phyloP scores from a whole-genome alignment of 148 eudicot species.

The Selenicereus undatus region DNA sequence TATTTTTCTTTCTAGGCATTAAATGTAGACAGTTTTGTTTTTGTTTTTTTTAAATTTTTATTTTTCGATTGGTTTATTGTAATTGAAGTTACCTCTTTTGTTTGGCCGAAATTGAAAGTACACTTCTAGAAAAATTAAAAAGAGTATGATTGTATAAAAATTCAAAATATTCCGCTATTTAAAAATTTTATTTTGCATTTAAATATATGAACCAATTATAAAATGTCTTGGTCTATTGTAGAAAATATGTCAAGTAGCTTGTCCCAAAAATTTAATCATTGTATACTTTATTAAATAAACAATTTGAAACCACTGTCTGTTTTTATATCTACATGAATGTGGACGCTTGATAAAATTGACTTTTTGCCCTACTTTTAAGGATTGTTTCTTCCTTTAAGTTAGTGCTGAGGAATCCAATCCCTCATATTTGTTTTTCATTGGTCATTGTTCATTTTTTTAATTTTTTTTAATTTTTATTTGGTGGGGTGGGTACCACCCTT shows the following conservation, averaged over 20 bases:
- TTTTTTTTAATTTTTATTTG: not conserved
- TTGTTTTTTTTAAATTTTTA: not conserved
- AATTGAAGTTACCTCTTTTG: too few species aligned
- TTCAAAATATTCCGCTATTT: too few species aligned
- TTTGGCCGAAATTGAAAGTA: too few species aligned
- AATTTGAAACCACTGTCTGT: not conserved
- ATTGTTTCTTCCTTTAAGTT: not conserved
- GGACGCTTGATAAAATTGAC: not conserved
- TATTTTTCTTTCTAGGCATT: too few species aligned
- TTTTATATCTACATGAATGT: not conserved
- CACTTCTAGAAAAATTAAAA: too few species aligned
- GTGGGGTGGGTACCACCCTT: not conserved
- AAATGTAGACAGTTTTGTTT: too few species aligned
- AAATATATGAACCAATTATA: too few species aligned
- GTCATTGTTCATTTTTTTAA: not conserved
- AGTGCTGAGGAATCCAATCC: conserved; percentile 1
- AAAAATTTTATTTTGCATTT: too few species aligned
- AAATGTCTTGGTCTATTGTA: too few species aligned
- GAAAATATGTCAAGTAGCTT: too few species aligned
- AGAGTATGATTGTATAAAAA: too few species aligned
- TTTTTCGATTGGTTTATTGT: not conserved
- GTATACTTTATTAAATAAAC: not conserved
- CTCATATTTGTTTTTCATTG: not conserved
- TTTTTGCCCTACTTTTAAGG: not conserved
- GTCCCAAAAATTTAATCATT: not conserved